Evolutionary conservation across 805 yeast genomes (phyloP), one percentile per base, ranked within the genome.

Genomic region (Tetrapisispora pingtungensis): DNA sequence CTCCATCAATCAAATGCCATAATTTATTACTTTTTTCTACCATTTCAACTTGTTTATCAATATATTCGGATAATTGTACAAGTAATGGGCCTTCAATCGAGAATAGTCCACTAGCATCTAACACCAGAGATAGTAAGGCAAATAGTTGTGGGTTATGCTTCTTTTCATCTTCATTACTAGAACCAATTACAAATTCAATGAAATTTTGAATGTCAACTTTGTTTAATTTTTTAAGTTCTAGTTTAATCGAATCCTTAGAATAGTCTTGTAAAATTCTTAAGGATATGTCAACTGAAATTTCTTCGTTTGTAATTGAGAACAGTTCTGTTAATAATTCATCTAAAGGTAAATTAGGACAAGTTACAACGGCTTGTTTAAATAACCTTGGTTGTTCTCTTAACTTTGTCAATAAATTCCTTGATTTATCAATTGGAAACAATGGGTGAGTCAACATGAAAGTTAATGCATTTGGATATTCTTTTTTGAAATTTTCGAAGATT

Each of bases 391-490:
- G 70, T 10, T 73, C 64, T 38, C 72, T 70, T 24, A 86, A 66
- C 33, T 65, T 67, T 14, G 68, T 57, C 36, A 90, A 64, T 37
- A 89, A 60, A 1, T 78, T 79, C 4, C 66, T 62, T 10, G 85
- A 69, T 47, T 71, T 74, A 17, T 70, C 65, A 14, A 68, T 62
- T 10, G 97, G 96, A 64, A 82, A 88, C 17, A 86, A 66, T 15
- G 96, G 96, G 66, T 90, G 95, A 2, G 96, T 84, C 49, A 90
- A 69, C 30, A 89, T 69, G 57, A 85, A 89, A 1, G 82, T 74
- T 40, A 86, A 62, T 2, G 87, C 70, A 65, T 54, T 80, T 79
- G 42, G 93, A 73, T 57, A 64, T 48, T 49, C 48, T 33, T 53
- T 58, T 20, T 45, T 49, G 49, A 53, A 59, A 17, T 46, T 53